Percentiles rank a stretch among this genome's conserved stretches.
Conservation (phyloP, 2,329 filamentous ascomycete species). For the Phaeosphaeriaceae sp. region DNA sequence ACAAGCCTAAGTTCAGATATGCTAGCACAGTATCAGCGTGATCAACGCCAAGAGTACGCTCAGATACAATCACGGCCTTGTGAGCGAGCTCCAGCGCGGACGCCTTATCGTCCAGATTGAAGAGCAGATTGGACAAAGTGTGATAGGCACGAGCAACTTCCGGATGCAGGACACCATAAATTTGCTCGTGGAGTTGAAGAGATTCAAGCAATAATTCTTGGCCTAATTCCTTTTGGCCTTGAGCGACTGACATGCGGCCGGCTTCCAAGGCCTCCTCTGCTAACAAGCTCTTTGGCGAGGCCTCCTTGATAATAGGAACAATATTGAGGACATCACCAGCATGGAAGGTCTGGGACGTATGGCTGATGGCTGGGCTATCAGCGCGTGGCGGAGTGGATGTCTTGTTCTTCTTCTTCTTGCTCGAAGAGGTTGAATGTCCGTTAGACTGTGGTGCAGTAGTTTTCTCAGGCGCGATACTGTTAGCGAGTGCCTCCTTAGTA, state of each 20-base stretch:
- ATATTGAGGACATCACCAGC: constrained; percentile 89
- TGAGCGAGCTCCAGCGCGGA: constrained; percentile 92
- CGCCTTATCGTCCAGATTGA: constrained; percentile 96
- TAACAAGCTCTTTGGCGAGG: constrained; percentile 84
- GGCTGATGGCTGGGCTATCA: constrained; percentile 52
- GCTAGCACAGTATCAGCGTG: constrained; percentile 91
- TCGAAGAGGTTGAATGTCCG: constrained; percentile 35
- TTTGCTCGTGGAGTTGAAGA: constrained; percentile 94
- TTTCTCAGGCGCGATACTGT: constrained; percentile 20
- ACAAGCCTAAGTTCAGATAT: constrained; percentile 94
- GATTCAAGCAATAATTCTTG: constrained; percentile 97
- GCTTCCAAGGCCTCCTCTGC: constrained; percentile 96
- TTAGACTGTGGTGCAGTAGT: constrained; percentile 44
- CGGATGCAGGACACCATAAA: constrained; percentile 95
- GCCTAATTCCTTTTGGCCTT: constrained; percentile 93
- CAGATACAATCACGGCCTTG: constrained; percentile 95
- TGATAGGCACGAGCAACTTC: constrained; percentile 97
- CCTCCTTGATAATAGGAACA: constrained; percentile 94
- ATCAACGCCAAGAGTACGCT: constrained; percentile 92
- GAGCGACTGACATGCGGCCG: constrained; percentile 92
- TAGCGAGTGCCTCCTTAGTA: constrained; percentile 48
- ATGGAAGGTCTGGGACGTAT: constrained; percentile 69
- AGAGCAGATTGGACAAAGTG: constrained; percentile 93
- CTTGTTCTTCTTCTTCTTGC: constrained; percentile 62
- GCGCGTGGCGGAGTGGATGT: constrained; percentile 57